Evolutionary conservation across 2,329 filamentous ascomycete species (phyloP).

Genomic region (Endoconidiophora laricicola): DNA sequence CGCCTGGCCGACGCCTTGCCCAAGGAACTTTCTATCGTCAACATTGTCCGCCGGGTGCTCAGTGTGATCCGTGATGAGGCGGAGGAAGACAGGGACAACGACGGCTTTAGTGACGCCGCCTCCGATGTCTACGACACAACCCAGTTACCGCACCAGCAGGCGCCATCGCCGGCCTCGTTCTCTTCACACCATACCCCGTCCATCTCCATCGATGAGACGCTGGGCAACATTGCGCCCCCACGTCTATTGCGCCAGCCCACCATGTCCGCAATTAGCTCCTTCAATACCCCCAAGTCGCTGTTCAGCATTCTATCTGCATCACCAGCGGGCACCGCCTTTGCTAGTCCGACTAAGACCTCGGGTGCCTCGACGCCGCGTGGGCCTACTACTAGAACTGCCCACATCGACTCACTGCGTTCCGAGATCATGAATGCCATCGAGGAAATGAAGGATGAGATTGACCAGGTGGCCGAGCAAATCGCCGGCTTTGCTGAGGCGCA

Average conservation of each 20-base stretch:
- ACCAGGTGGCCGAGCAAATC: slow-evolving; percentile 85
- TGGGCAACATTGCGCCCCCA: slow-evolving; percentile 11
- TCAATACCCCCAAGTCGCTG: slow-evolving; percentile 57
- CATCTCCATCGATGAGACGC: slow-evolving; percentile 14
- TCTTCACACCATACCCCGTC: slow-evolving; percentile 13
- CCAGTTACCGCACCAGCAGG: slow-evolving; percentile 19
- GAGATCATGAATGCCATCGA: slow-evolving; percentile 89
- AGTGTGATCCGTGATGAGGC: slow-evolving; percentile 85
- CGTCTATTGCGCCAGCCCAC: slow-evolving; percentile 20
- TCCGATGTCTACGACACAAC: slow-evolving; percentile 24
- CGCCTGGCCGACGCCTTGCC: slow-evolving; percentile 71
- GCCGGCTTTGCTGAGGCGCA: slow-evolving; percentile 76
- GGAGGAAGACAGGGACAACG: slow-evolving; percentile 55
- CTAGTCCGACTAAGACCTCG: slow-evolving; percentile 32
- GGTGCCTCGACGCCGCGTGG: slow-evolving; percentile 33
- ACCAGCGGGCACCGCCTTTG: slow-evolving; percentile 44
- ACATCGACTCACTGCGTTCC: slow-evolving; percentile 57
- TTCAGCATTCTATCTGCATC: slow-evolving; percentile 53
- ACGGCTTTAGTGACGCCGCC: slow-evolving; percentile 39
- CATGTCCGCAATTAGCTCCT: slow-evolving; percentile 44
- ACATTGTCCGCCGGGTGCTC: slow-evolving; percentile 80
- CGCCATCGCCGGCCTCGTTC: slow-evolving; percentile 20
- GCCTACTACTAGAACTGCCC: slow-evolving; percentile 18
- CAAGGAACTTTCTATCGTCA: slow-evolving; percentile 80
- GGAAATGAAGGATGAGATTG: slow-evolving; percentile 90